A percentile compares a stretch with the other conserved stretches of the same genome.
These are phyloP conservation scores for Sphaerulina vaccinii DNA, from an alignment of 2,329 filamentous ascomycete genomes.

Conservation along the genomic window DNA sequence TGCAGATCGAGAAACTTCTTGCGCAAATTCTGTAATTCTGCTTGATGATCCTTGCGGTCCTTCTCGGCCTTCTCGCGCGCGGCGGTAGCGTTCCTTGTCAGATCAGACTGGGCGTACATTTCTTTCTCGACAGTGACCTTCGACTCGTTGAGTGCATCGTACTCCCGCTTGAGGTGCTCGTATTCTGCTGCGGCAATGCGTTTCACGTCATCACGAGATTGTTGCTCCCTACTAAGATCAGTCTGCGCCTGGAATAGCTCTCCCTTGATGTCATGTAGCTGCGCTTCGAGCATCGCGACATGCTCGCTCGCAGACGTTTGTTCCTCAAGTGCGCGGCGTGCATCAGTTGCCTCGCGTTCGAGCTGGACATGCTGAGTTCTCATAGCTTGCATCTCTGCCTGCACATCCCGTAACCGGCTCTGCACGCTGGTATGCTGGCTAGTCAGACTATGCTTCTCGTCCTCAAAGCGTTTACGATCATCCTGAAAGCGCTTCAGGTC, in stretches of 20 bases:
- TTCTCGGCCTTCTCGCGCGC: slow-evolving; percentile 76
- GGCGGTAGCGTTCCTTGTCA: slow-evolving; percentile 80
- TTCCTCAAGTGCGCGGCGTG: slow-evolving; percentile 80
- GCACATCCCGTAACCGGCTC: slow-evolving; percentile 73
- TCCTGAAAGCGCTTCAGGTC: slow-evolving; percentile 82
- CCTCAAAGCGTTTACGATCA: slow-evolving; percentile 74
- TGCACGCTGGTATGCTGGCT: slow-evolving; percentile 78
- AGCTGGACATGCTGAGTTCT: slow-evolving; percentile 79
- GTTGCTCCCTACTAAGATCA: slow-evolving; percentile 84
- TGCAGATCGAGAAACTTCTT: slow-evolving; percentile 82
- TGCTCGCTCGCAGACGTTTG: slow-evolving; percentile 88
- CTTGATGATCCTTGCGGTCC: slow-evolving; percentile 84
- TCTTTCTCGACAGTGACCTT: slow-evolving; percentile 99
- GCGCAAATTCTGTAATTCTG: slow-evolving; percentile 77
- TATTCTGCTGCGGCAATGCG: slow-evolving; percentile 88
- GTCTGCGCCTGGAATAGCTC: slow-evolving; percentile 82
- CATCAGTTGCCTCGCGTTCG: slow-evolving; percentile 84
- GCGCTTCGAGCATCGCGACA: slow-evolving; percentile 80
- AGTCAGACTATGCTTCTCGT: slow-evolving; percentile 69
- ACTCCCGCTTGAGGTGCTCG: slow-evolving; percentile 78
- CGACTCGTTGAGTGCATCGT: slow-evolving; percentile 80
- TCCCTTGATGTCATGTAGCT: slow-evolving; percentile 82
- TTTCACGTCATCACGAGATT: slow-evolving; percentile 91
- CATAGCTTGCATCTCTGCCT: slow-evolving; percentile 84
- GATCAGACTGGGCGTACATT: slow-evolving; percentile 92